These are phyloP conservation scores for Candida coleopterorum DNA, from an alignment of 805 yeast genomes.

Conservation along the genomic window DNA sequence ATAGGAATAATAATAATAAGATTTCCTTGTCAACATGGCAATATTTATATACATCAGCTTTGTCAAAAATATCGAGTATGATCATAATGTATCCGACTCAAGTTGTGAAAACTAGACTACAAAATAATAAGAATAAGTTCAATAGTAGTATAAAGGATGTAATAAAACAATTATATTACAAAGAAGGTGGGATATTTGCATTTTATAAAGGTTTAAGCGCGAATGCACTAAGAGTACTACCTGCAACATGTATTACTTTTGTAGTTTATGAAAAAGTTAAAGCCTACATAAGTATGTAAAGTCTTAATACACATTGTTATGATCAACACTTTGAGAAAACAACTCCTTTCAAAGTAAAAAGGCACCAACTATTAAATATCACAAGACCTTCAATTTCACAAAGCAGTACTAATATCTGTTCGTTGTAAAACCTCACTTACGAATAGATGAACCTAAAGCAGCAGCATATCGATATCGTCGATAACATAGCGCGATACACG, in stretches of 20 bases:
- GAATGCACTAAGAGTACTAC: conserved; percentile 76
- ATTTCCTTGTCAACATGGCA: conserved; percentile 44
- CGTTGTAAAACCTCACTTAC: too few species aligned
- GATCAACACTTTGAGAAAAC: too few species aligned
- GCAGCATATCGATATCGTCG: too few species aligned
- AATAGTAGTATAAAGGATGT: conserved; percentile 26
- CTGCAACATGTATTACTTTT: conserved; percentile 90
- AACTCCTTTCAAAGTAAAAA: too few species aligned
- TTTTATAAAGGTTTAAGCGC: conserved; percentile 83
- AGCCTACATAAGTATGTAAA: too few species aligned
- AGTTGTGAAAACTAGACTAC: conserved; percentile 72
- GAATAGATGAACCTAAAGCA: too few species aligned
- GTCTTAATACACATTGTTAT: too few species aligned
- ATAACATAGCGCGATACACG: too few species aligned
- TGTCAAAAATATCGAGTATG: conserved; percentile 66
- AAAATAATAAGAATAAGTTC: conserved; percentile 28
- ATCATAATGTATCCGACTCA: conserved; percentile 77
- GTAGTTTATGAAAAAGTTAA: conserved; percentile 68
- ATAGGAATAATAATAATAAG: conserved; percentile 8
- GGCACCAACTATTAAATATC: too few species aligned
- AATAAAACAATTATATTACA: conserved; percentile 32
- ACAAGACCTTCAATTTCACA: too few species aligned
- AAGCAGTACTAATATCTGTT: too few species aligned
- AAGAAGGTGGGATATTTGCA: conserved; percentile 55
- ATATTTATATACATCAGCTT: conserved; percentile 61